Evolutionary conservation across 768 basidiomycete genomes (phyloP), one percentile per base, ranked within the genome.

Genomic region (Panus rudis): DNA sequence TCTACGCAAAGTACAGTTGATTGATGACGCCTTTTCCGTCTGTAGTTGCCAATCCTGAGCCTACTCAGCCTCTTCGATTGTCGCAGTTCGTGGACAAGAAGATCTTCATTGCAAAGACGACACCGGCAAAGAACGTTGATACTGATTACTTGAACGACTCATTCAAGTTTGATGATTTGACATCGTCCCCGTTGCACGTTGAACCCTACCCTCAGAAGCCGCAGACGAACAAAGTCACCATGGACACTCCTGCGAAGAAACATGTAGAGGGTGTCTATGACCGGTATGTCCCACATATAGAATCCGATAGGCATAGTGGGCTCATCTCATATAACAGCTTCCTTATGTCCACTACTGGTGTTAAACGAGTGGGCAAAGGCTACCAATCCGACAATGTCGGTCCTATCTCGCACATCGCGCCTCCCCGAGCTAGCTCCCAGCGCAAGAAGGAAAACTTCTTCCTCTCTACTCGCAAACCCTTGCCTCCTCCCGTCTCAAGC

Each of bases 341-440:
- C 66, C 68, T 90, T 22, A 84, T 88, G 82, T 81, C 85, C 10
- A 85, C 84, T 1, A 76, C 80, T 2, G 82, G 83, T 21, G 86
- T 91, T 30, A 88, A 81, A 55, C 83, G 86, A 22, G 64, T 84
- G 6, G 88, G 88, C 3, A 80, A 77, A 54, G 87, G 88, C 6
- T 89, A 90, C 52, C 84, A 90, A 60, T 88, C 84, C 2, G 76
- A 85, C 41, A 75, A 74, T 49, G 42, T 63, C 41, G 72, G 67
- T 19, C 69, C 76, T 3, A 55, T 71, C 30, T 60, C 60, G 4
- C 67, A 69, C 46, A 61, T 59, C 28, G 50, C 62, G 13, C 45
- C 45, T 32, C 48, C 58, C 21, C 45, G 25, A 22, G 37, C 31
- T 48, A 54, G 41, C 26, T n/a, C n/a, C n/a, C 33, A 35, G 21